Evolutionary conservation across 140 eudicot genomes (phyloP).

Genomic region (Senecio squalidus): DNA sequence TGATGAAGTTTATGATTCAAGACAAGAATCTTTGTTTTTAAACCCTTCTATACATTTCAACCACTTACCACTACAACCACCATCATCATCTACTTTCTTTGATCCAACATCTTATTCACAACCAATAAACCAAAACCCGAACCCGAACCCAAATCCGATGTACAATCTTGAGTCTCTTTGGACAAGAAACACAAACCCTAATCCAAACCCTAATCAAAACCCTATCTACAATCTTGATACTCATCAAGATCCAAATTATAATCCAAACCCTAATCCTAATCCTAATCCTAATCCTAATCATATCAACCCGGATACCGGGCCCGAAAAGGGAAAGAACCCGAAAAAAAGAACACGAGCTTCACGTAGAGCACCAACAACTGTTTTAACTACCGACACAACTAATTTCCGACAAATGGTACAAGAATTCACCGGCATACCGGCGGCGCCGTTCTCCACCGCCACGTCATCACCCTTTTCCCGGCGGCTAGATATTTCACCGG

Average conservation of each 20-base stretch:
- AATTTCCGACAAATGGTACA: conserved; percentile 87
- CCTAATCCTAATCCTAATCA: conserved; percentile 15
- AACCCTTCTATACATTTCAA: conserved; percentile 24
- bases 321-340: conserved; percentile 30
- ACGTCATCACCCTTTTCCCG: conserved; percentile 32
- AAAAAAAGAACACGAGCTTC: conserved; percentile 75
- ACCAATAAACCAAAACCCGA: conserved; percentile 15
- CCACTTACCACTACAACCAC: conserved; percentile 8
- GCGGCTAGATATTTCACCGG: conserved; percentile 41
- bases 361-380: conserved; percentile 81
- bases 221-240: conserved; percentile 38
- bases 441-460: conserved; percentile 44
- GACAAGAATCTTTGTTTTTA: conserved; percentile 20
- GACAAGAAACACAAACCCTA: conserved; percentile 8
- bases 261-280: conserved; percentile 23
- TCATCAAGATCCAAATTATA: conserved; percentile 19
- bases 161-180: conserved; percentile 42
- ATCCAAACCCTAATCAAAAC: conserved; percentile 14
- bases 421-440: conserved; percentile 79
- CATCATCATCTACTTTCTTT: conserved; percentile 19
- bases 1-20: conserved; percentile 38
- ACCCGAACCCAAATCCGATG: conserved; percentile 31
- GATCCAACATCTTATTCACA: conserved; percentile 33
- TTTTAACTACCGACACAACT: conserved; percentile 62
- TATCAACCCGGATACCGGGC: conserved; percentile 9